Conservation (phyloP, 2,329 filamentous ascomycete species). For the Sordariomycetes sp. region DNA sequence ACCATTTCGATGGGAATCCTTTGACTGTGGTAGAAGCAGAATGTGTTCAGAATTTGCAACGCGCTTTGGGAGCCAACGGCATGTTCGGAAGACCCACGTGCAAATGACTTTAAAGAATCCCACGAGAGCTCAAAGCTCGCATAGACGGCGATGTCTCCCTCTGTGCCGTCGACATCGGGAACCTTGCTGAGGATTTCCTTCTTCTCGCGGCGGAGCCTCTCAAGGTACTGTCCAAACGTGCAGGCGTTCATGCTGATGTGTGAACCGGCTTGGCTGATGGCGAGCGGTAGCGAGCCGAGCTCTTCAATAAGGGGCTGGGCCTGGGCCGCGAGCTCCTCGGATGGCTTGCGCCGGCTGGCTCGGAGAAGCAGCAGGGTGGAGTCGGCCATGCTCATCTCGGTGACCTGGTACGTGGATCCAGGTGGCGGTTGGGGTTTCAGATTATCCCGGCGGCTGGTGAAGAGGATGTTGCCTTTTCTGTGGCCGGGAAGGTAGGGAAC, state of each 20-base stretch:
- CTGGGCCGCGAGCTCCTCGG: background rate
- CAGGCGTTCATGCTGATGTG: slow-evolving; percentile 6
- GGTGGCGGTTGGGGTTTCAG: slow-evolving; percentile 3
- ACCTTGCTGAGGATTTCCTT: background rate
- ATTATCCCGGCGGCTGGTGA: slow-evolving; percentile 11
- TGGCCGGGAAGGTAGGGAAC: slow-evolving; percentile 8
- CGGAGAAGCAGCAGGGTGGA: background rate
- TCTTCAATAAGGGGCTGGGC: slow-evolving; percentile 8
- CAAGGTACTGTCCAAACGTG: slow-evolving; percentile 8
- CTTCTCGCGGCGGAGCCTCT: background rate
- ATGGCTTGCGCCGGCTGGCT: background rate
- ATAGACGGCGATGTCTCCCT: slow-evolving; percentile 6
- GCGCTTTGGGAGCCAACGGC: slow-evolving; percentile 9
- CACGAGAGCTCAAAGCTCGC: slow-evolving; percentile 10
- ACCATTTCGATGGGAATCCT: slow-evolving; percentile 8
- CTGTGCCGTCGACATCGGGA: background rate
- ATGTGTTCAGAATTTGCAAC: slow-evolving; percentile 11
- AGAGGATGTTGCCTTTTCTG: slow-evolving; percentile 14
- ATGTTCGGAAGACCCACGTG: too few species aligned
- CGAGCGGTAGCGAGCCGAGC: slow-evolving; percentile 14
- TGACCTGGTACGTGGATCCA: background rate
- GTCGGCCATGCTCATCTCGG: background rate
- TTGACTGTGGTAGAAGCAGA: slow-evolving; percentile 16
- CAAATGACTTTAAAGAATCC: too few species aligned
- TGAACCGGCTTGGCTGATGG: slow-evolving; percentile 14